Conservation (phyloP, 192 early-diverging fungal genomes). For the Entomortierella parvispora region DNA sequence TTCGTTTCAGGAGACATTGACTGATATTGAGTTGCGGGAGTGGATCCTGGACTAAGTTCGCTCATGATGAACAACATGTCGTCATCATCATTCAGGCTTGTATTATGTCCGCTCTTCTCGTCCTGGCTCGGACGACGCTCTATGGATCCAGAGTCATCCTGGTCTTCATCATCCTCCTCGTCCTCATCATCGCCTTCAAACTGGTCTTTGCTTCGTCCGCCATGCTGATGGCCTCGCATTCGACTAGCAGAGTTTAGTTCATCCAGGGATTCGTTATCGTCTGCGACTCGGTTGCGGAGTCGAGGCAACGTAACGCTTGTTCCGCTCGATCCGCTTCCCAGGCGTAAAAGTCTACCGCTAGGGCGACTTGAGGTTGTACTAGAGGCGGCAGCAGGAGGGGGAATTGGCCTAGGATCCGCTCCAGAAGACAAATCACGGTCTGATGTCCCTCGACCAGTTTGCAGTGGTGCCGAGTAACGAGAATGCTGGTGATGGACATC, state of each 20-base stretch:
- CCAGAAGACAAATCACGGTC: slow-evolving; percentile 1
- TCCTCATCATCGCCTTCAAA: slow-evolving; percentile 16
- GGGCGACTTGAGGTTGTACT: slow-evolving; percentile 15
- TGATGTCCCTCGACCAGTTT: slow-evolving; percentile 9
- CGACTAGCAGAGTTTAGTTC: slow-evolving; percentile 22
- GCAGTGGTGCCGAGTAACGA: slow-evolving; percentile 34
- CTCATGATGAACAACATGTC: slow-evolving; percentile 53
- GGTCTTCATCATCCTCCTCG: slow-evolving; percentile 11
- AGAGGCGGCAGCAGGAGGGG: neutral
- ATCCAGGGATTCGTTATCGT: slow-evolving; percentile 40
- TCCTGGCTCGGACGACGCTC: neutral
- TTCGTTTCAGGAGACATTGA: neutral
- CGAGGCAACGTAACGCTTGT: slow-evolving; percentile 25
- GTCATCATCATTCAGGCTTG: slow-evolving; percentile 42
- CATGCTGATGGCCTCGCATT: neutral
- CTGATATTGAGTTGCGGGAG: no score
- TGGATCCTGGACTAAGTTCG: slow-evolving; percentile 38
- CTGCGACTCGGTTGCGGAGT: slow-evolving; percentile 22
- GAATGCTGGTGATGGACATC: slow-evolving; percentile 51
- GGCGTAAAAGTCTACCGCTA: slow-evolving; percentile 10
- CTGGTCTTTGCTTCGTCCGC: no score
- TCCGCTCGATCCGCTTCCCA: slow-evolving; percentile 31
- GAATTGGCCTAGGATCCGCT: slow-evolving; percentile 33
- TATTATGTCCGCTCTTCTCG: slow-evolving; percentile 13
- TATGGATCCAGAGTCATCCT: neutral